Base-by-base conservation (phyloP, 208 protist genomes). In the Borovskyia barvae region DNA sequence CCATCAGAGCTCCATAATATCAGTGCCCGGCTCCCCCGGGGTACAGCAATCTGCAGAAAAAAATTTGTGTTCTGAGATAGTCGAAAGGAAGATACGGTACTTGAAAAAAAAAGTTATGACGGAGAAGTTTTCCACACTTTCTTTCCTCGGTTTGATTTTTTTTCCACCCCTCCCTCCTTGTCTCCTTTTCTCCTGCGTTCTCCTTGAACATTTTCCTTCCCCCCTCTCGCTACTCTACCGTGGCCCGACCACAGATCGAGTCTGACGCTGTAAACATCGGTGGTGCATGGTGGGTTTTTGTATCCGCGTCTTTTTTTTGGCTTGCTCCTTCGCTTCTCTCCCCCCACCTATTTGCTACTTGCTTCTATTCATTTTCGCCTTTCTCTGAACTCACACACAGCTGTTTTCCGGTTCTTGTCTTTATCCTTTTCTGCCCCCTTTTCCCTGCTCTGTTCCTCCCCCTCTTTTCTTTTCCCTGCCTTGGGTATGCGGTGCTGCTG, bases 341-440 rank as follows among this genome's bases (percentile, higher is more conserved):
- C 33, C 8, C 33, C 9, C 14, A 14, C 33, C 9, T 39, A 15
- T 15, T 46, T 7, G 17, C 17, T 46, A 6, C 40, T 8, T 39
- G 33, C 14, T 35, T 51, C 5, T 51, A 35, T 6, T 35, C 25
- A 8, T 37, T 24, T 39, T 29, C 49, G 9, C 33, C 33, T 14
- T 39, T 39, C 33, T 17, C 24, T 12, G 6, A 17, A 9, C 8
- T 32, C 41, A 29, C 45, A 61, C 33, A 58, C 15, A 42, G 8
- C 11, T 25, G 3, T 5, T 25, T 14, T 39, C 32, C 9, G 11
- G 26, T 24, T n/a, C 29, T 25, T 25, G 24, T 24, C 32, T 33
- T 24, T 42, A 14, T 6, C 43, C 41, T 55, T 48, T 33, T 36
- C 39, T 72, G 64, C 53, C 57, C 26, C 33, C 12, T 45, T 41